These are phyloP conservation scores for Eucalyptus viminalis DNA, from an alignment of 345 rosid genomes.

Conservation along the genomic window DNA sequence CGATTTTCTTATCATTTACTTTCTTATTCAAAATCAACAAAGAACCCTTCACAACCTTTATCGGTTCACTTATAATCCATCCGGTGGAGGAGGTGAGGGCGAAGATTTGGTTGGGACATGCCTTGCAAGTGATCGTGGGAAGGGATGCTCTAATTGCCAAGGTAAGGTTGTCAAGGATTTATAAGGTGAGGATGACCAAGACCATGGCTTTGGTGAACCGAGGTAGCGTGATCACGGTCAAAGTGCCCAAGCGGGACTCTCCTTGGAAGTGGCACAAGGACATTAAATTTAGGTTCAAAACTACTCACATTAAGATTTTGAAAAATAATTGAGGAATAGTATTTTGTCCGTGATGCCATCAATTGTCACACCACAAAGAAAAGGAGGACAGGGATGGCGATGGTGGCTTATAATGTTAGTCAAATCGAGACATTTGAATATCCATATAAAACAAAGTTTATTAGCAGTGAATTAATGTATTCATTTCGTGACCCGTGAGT, in stretches of 20 bases:
- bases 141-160: neutral
- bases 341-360: accelerated
- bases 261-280: neutral
- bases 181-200: neutral
- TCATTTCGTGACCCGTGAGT: no score
- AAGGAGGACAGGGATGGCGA: no score
- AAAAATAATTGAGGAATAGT: neutral
- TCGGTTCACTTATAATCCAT: neutral
- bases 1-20: neutral
- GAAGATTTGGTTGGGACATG: neutral
- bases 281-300: neutral
- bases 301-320: neutral
- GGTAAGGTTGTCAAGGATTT: neutral
- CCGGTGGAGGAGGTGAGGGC: neutral
- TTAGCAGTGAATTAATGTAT: no score
- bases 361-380: no score
- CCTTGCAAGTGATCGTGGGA: neutral
- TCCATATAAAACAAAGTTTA: no score
- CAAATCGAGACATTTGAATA: no score
- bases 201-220: neutral
- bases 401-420: no score
- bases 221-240: neutral
- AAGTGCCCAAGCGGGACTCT: neutral
- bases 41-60: neutral
- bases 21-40: neutral